phyloP scores from a whole-genome alignment of 2,329 filamentous ascomycete species.

The Mariannaea elegans region DNA sequence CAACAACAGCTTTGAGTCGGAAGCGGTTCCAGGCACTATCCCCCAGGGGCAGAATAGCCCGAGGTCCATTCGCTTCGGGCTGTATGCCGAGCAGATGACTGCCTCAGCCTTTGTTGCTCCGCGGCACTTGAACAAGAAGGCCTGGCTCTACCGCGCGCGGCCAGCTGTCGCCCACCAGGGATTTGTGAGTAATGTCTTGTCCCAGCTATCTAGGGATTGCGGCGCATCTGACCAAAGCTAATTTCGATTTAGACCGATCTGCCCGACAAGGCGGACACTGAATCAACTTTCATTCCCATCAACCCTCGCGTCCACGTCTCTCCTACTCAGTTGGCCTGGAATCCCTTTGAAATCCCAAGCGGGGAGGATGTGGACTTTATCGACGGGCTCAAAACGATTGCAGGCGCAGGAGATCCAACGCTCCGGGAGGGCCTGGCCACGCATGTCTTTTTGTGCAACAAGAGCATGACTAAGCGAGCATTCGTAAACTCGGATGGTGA shows the following conservation, averaged over 20 bases:
- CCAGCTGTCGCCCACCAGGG: slow-evolving; percentile 46
- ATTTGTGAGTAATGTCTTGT: slow-evolving; percentile 21
- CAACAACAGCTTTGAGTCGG: slow-evolving; percentile 56
- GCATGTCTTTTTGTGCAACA: slow-evolving; percentile 58
- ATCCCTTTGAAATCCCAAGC: slow-evolving; percentile 52
- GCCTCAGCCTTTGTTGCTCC: slow-evolving; percentile 46
- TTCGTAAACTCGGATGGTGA: slow-evolving; percentile 70
- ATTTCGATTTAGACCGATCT: too few relatives aligned
- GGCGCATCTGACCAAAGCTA: too few relatives aligned
- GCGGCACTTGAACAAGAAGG: slow-evolving; percentile 43
- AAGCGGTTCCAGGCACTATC: slow-evolving; percentile 56
- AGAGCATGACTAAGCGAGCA: slow-evolving; percentile 55
- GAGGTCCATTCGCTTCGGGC: slow-evolving; percentile 48
- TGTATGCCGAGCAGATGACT: slow-evolving; percentile 53
- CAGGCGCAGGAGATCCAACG: slow-evolving; percentile 59
- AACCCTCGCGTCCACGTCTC: slow-evolving; percentile 36
- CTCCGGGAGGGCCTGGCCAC: slow-evolving; percentile 58
- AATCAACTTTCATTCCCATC: slow-evolving; percentile 36
- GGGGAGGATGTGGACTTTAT: slow-evolving; percentile 40
- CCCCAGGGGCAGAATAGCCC: slow-evolving; percentile 57
- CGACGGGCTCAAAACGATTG: slow-evolving; percentile 56
- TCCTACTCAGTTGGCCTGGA: slow-evolving; percentile 37
- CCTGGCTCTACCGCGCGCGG: slow-evolving; percentile 41
- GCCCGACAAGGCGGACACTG: slow-evolving; percentile 34
- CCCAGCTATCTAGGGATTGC: rapidly evolving